phyloP scores from a whole-genome alignment of 2,329 filamentous ascomycete species.

The Curvularia lunata region DNA sequence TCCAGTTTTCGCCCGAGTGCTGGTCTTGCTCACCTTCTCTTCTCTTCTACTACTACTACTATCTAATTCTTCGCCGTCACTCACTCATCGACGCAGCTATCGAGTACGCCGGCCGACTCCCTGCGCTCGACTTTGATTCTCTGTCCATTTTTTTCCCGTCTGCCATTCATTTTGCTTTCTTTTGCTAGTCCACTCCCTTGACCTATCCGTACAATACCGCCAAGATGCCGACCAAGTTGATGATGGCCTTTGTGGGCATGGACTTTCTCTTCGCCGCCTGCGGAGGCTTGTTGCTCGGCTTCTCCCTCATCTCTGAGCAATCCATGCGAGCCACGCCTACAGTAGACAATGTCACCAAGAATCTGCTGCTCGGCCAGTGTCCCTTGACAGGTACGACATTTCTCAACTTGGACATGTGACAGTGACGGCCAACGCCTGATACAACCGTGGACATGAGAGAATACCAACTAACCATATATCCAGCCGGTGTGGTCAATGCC shows the following conservation, averaged over 20 bases:
- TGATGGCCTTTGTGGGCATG: slow-evolving; percentile 58
- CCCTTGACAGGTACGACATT: slow-evolving; percentile 62
- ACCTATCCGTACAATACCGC: slow-evolving; percentile 28
- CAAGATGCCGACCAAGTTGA: slow-evolving; percentile 60
- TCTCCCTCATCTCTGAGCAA: slow-evolving; percentile 58
- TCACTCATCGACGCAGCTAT: slow-evolving; percentile 37
- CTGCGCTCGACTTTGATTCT: slow-evolving; percentile 43
- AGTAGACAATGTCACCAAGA: slow-evolving; percentile 57
- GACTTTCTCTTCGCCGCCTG: slow-evolving; percentile 61
- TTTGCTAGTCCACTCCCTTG: slow-evolving; percentile 12
- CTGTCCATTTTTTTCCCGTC: slow-evolving; percentile 19
- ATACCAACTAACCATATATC: slow-evolving; percentile 30
- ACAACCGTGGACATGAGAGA: neutral
- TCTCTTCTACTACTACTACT: slow-evolving; percentile 31
- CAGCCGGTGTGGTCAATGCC: slow-evolving; percentile 74
- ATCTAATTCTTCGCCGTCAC: slow-evolving; percentile 35
- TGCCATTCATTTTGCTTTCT: neutral
- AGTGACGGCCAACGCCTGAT: neutral
- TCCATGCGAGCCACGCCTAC: slow-evolving; percentile 53
- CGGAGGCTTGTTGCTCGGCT: slow-evolving; percentile 60
- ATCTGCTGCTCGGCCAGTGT: slow-evolving; percentile 60
- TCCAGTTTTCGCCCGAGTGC: slow-evolving; percentile 35
- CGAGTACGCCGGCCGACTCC: slow-evolving; percentile 50
- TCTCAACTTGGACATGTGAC: no score
- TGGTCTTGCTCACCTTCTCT: slow-evolving; percentile 33